phyloP scores from a whole-genome alignment of 2,329 filamentous ascomycete species.

The Pseudogymnoascus pannorum region DNA sequence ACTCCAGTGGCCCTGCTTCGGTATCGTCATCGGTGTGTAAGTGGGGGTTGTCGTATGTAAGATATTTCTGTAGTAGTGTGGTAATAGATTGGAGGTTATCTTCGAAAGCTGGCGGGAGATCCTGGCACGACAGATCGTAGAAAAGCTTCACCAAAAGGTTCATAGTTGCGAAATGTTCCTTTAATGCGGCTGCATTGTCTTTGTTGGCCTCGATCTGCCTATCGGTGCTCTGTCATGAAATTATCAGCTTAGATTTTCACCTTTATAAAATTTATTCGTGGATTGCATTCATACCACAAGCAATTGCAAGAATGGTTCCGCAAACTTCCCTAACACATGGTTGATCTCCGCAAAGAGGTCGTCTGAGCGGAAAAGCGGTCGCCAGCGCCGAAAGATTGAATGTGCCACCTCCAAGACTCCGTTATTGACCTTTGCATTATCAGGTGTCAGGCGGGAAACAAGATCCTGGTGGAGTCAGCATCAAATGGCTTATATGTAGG shows the following conservation, averaged over 20 bases:
- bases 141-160: constrained; percentile 87
- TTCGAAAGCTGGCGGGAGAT: constrained; percentile 90
- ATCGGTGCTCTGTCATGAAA: constrained; percentile 51
- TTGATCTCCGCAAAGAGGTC: constrained; percentile 93
- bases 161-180: constrained; percentile 74
- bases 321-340: constrained; percentile 84
- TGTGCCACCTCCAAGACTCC: constrained; percentile 96
- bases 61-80: constrained; percentile 80
- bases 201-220: constrained; percentile 66
- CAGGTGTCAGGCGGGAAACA: constrained; percentile 74
- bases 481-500: constrained; percentile 3
- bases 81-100: constrained; percentile 74
- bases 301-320: constrained; percentile 72
- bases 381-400: constrained; percentile 95
- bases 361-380: constrained; percentile 87
- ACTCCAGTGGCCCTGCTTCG: constrained; percentile 77
- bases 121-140: constrained; percentile 95
- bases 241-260: constrained; percentile 4
- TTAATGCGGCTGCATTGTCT: constrained; percentile 65
- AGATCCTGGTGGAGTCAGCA: constrained; percentile 55
- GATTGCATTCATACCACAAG: constrained; percentile 51
- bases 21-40: constrained; percentile 82
- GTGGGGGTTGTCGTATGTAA: constrained; percentile 79
- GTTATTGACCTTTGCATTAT: constrained; percentile 78
- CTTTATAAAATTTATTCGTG: constrained; percentile 11